phyloP scores from a whole-genome alignment of 352 stramenopile genomes.

The Phytopythium delawarense region DNA sequence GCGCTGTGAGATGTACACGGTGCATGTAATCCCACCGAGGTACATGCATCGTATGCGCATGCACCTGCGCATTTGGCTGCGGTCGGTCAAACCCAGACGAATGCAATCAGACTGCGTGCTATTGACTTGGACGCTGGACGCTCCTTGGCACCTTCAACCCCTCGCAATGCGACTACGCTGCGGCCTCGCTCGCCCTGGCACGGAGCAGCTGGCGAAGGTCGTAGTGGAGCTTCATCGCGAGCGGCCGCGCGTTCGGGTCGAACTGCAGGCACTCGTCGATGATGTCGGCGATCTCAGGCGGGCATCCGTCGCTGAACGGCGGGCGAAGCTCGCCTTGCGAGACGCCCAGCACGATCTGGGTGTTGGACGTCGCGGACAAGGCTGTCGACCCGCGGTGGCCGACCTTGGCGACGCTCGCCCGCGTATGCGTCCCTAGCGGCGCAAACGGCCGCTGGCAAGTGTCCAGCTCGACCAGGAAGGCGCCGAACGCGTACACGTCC shows the following conservation, averaged over 20 bases:
- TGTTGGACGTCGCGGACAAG: not conserved
- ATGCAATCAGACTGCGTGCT: too few species aligned
- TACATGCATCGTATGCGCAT: too few species aligned
- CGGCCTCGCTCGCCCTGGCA: not conserved
- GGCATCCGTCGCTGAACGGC: constrained; percentile 45
- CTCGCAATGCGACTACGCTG: not conserved
- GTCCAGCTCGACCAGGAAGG: constrained; percentile 31
- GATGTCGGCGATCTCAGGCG: constrained; percentile 43
- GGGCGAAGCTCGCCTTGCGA: constrained; percentile 18
- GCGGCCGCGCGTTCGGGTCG: constrained; percentile 51
- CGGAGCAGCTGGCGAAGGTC: constrained; percentile 20
- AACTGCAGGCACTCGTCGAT: constrained; percentile 39
- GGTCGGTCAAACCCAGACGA: too few species aligned
- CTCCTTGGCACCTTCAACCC: too few species aligned
- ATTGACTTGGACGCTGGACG: too few species aligned
- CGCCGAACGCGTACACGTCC: constrained; percentile 40
- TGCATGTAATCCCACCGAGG: too few species aligned
- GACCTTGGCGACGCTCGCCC: not conserved
- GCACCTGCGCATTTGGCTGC: too few species aligned
- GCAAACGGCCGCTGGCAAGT: constrained; percentile 19
- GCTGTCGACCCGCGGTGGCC: not conserved
- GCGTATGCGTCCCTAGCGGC: not conserved
- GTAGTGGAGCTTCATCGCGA: constrained; percentile 46
- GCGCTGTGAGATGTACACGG: too few species aligned
- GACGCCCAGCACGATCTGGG: constrained; percentile 7